A percentile compares a stretch with the other conserved stretches of the same genome.
Conservation (phyloP, 1,284 basidiomycete species). For the Pterulicium gracile region DNA sequence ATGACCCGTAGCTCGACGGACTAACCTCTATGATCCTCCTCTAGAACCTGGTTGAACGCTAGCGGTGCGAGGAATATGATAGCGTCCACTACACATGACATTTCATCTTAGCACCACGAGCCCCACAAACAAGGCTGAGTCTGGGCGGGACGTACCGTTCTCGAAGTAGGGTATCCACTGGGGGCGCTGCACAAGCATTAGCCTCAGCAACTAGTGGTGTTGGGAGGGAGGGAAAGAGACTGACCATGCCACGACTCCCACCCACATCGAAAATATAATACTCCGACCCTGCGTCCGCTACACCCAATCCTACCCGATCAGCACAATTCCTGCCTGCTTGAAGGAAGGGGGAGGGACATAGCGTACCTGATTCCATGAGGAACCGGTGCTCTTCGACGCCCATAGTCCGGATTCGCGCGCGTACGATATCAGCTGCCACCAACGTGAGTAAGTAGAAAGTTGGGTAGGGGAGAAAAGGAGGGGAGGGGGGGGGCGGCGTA, state of each 20-base stretch:
- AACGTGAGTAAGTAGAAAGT: neutral
- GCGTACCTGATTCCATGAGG: slow-evolving; percentile 36
- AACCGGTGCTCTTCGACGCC: slow-evolving; percentile 62
- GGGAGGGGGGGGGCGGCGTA: slow-evolving; percentile 15
- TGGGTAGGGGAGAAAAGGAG: neutral
- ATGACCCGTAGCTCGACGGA: slow-evolving; percentile 1
- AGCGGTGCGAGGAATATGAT: slow-evolving; percentile 41
- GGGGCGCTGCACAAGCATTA: neutral
- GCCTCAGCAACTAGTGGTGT: neutral
- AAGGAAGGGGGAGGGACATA: neutral
- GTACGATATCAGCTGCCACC: slow-evolving; percentile 43
- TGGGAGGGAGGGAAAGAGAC: slow-evolving; percentile 10
- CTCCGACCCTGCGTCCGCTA: slow-evolving; percentile 36
- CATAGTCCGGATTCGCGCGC: slow-evolving; percentile 53
- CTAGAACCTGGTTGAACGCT: slow-evolving; percentile 35
- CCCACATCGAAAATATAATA: slow-evolving; percentile 65
- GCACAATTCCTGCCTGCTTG: neutral
- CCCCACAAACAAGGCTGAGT: neutral
- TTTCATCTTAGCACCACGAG: slow-evolving; percentile 5
- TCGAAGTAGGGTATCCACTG: neutral
- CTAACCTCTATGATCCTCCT: slow-evolving; percentile 32
- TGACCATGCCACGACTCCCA: slow-evolving; percentile 43
- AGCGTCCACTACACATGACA: slow-evolving; percentile 25
- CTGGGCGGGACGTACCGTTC: neutral
- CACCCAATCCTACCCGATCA: slow-evolving; percentile 12